Percentiles rank a stretch among this genome's conserved stretches.
Evolutionary conservation across 2,329 filamentous ascomycete species (phyloP).

Genomic region (Verticillium klebahnii): DNA sequence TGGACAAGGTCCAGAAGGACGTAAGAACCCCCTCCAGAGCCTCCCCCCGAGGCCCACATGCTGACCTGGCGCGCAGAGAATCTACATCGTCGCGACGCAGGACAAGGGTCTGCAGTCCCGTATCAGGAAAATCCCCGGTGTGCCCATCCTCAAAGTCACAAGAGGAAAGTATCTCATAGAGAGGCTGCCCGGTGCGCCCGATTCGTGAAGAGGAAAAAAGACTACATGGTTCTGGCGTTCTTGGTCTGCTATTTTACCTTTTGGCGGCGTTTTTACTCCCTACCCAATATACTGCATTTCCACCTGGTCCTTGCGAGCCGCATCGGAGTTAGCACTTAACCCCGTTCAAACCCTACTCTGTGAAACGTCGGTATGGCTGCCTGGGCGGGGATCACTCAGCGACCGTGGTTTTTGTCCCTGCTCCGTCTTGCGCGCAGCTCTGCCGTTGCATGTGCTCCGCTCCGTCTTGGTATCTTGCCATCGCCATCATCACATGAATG

Average conservation of each 20-base stretch:
- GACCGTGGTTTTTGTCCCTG: neutral
- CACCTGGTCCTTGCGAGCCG: neutral
- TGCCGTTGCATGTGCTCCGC: neutral
- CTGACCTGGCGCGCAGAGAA: conserved; percentile 29
- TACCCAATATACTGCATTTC: neutral
- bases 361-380: neutral
- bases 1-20: conserved; percentile 63
- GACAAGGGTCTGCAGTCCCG: conserved; percentile 78
- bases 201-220: conserved; percentile 27
- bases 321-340: neutral
- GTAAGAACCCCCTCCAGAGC: neutral
- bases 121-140: conserved; percentile 58
- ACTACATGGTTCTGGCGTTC: neutral
- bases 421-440: neutral
- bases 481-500: neutral
- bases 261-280: neutral
- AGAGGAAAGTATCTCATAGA: conserved; percentile 94
- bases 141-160: conserved; percentile 67
- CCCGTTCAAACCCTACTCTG: neutral
- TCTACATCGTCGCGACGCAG: conserved; percentile 75
- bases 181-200: conserved; percentile 78
- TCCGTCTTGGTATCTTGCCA: neutral
- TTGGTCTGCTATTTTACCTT: neutral
- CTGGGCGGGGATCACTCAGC: neutral
- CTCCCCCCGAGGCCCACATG: neutral